Percentiles rank a stretch among this genome's conserved stretches.
phyloP scores from a whole-genome alignment of 2,329 filamentous ascomycete species.

The Hypoxylon sp. region DNA sequence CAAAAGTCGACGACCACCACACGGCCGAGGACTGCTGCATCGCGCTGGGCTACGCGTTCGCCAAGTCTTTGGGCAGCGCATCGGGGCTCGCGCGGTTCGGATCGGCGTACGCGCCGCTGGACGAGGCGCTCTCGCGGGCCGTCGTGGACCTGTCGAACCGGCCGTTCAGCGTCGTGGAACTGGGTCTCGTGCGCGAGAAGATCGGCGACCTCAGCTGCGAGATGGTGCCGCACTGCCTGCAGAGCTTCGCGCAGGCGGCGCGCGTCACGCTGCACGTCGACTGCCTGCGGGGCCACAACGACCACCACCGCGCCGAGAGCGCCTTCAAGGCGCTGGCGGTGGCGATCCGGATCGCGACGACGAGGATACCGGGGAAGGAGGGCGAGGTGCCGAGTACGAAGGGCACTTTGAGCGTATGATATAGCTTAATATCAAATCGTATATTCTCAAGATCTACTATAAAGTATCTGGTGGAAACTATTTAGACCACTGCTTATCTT shows the following conservation, averaged over 20 bases:
- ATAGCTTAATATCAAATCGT: slow-evolving; percentile 47
- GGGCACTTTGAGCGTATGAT: slow-evolving; percentile 77
- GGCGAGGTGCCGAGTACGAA: slow-evolving; percentile 97
- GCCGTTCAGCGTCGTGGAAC: slow-evolving; percentile 83
- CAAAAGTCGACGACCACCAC: slow-evolving; percentile 94
- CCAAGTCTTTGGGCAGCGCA: slow-evolving; percentile 79
- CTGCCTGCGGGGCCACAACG: slow-evolving; percentile 89
- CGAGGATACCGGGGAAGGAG: slow-evolving; percentile 80
- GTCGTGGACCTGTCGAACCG: slow-evolving; percentile 96
- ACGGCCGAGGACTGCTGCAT: slow-evolving; percentile 96
- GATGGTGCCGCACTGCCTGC: slow-evolving; percentile 96
- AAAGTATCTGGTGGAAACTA: too few species aligned
- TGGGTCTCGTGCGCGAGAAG: slow-evolving; percentile 90
- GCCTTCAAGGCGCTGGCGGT: slow-evolving; percentile 97
- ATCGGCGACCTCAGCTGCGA: slow-evolving; percentile 93
- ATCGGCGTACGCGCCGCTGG: slow-evolving; percentile 90
- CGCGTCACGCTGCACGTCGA: slow-evolving; percentile 96
- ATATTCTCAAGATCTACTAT: not conserved
- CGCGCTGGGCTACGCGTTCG: slow-evolving; percentile 88
- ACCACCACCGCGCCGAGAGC: slow-evolving; percentile 95
- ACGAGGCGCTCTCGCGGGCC: slow-evolving; percentile 92
- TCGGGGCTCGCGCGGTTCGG: slow-evolving; percentile 91
- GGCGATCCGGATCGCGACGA: slow-evolving; percentile 82
- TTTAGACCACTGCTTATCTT: too few species aligned
- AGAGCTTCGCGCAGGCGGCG: slow-evolving; percentile 92